Evolutionary conservation across 1,139 yeast species (phyloP).

Genomic region (Yamadazyma epiphylla): DNA sequence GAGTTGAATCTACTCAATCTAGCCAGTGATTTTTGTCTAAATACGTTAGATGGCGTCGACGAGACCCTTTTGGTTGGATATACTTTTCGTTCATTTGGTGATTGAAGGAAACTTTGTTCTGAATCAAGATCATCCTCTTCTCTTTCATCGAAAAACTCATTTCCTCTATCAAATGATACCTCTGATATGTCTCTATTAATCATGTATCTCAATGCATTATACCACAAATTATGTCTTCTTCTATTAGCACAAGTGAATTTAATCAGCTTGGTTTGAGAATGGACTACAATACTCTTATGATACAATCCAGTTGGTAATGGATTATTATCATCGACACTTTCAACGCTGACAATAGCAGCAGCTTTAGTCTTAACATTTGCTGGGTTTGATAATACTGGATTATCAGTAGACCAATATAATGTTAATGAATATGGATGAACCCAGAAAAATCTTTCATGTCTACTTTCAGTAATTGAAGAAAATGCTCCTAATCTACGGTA

Average conservation of each 20-base stretch:
- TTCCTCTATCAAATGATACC: conserved; percentile 40
- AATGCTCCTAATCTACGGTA: conserved; percentile 75
- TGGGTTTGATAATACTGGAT: conserved; percentile 75
- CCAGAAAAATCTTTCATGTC: conserved; percentile 96
- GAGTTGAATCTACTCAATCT: conserved; percentile 22
- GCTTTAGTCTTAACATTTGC: conserved; percentile 66
- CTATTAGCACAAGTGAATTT: conserved; percentile 86
- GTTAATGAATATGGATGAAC: conserved; percentile 92
- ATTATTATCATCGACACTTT: conserved; percentile 78
- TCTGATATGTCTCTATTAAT: conserved; percentile 67
- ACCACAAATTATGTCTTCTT: conserved; percentile 91
- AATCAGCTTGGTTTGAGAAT: conserved; percentile 63
- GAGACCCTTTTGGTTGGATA: conserved; percentile 26
- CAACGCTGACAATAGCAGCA: conserved; percentile 76
- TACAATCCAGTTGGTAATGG: conserved; percentile 89
- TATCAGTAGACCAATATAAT: conserved; percentile 81
- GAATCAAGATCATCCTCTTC: conserved; percentile 11
- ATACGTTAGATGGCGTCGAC: conserved; percentile 18
- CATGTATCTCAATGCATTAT: conserved; percentile 74
- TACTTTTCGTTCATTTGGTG: conserved; percentile 23
- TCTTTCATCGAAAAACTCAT: conserved; percentile 16
- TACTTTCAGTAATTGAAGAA: conserved; percentile 67
- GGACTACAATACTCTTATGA: conserved; percentile 78
- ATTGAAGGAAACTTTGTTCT: conserved; percentile 8
- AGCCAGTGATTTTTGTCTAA: conserved; percentile 16